A percentile compares a stretch with the other conserved stretches of the same genome.
phyloP scores from a whole-genome alignment of 1,284 basidiomycete genomes.

The Boletellus deceptivus region DNA sequence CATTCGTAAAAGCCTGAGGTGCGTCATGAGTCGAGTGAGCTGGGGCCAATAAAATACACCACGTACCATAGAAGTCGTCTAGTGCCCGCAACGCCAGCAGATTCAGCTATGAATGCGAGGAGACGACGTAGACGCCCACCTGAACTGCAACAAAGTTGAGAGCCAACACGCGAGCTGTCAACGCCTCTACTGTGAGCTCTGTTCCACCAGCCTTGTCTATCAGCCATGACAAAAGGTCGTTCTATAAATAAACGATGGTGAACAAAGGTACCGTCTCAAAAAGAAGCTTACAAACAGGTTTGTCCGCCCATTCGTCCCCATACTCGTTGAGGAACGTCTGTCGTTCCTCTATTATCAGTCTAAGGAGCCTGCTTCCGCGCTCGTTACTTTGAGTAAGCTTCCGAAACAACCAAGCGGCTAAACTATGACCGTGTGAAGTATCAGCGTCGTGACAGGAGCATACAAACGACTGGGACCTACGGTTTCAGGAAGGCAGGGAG shows the following conservation, averaged over 20 bases:
- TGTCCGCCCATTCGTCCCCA: slow-evolving; percentile 37
- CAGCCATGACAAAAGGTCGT: too few species aligned
- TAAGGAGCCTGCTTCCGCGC: slow-evolving; percentile 28
- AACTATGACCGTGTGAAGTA: background rate
- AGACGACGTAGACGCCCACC: too few species aligned
- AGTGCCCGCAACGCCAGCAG: too few species aligned
- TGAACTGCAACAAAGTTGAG: too few species aligned
- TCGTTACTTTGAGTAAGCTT: background rate
- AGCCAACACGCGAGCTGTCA: too few species aligned
- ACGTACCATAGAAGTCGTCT: slow-evolving; percentile 13
- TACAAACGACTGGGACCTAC: background rate
- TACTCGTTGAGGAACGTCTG: slow-evolving; percentile 28
- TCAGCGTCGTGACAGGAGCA: background rate
- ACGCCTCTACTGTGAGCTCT: slow-evolving; percentile 1
- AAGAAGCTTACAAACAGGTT: slow-evolving; percentile 29
- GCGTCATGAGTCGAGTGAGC: too few species aligned
- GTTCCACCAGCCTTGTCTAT: too few species aligned
- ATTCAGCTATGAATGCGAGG: background rate
- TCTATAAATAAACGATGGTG: too few species aligned
- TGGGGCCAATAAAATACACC: too few species aligned
- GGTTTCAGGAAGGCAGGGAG: too few species aligned
- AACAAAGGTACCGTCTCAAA: too few species aligned
- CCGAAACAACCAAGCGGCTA: slow-evolving; percentile 32
- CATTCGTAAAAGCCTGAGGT: slow-evolving; percentile 31
- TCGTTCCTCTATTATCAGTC: slow-evolving; percentile 40